These are phyloP conservation scores for Bombardia bombarda DNA, from an alignment of 495 filamentous ascomycete genomes.

Conservation along the genomic window DNA sequence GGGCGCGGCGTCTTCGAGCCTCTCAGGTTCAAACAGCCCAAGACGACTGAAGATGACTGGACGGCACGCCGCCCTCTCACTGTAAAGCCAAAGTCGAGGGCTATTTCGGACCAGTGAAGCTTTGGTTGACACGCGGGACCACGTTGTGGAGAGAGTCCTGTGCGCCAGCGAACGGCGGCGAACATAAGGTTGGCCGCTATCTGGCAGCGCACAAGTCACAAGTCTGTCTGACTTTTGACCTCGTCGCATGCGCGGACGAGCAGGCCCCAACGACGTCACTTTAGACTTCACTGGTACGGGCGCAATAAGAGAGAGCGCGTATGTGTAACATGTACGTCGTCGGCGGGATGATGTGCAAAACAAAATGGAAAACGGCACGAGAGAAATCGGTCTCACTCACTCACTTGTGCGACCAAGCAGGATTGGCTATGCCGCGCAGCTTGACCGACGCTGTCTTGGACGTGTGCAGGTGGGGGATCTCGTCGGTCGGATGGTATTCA, in stretches of 20 bases:
- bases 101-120: constrained; percentile 1
- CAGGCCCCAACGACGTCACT: constrained; percentile 10
- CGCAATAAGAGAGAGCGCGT: neutral
- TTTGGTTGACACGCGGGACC: constrained; percentile 7
- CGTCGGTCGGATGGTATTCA: too few relatives aligned
- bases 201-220: neutral
- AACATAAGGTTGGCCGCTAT: too few relatives aligned
- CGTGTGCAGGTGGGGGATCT: too few relatives aligned
- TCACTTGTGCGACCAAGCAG: too few relatives aligned
- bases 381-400: too few relatives aligned
- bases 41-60: too few relatives aligned
- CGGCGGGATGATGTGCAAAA: neutral
- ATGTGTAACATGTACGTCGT: neutral
- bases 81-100: too few relatives aligned
- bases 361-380: neutral
- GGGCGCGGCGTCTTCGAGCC: too few relatives aligned
- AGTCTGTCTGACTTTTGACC: neutral
- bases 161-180: neutral
- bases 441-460: too few relatives aligned
- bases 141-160: constrained; percentile 7
- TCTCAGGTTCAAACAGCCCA: neutral
- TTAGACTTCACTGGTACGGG: neutral
- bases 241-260: neutral
- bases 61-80: too few relatives aligned
- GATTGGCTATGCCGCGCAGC: too few relatives aligned